These are phyloP conservation scores for Paramecium sonneborni DNA, from an alignment of 73 alveolate species.

Conservation along the genomic window DNA sequence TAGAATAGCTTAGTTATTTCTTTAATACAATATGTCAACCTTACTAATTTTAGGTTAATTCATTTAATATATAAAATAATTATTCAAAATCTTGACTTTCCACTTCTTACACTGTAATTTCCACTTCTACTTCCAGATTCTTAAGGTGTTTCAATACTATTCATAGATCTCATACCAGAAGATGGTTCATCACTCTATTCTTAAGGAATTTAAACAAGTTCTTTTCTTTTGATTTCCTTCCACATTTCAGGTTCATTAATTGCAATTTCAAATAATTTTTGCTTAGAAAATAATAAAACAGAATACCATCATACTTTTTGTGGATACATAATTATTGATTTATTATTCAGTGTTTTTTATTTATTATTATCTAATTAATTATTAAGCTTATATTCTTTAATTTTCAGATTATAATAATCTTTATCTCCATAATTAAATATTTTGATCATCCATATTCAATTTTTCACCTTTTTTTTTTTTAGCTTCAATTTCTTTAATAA, in stretches of 20 bases:
- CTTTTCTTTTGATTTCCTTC: conserved; percentile 59
- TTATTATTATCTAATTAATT: neutral
- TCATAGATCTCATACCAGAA: conserved; percentile 1
- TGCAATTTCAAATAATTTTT: conserved; percentile 61
- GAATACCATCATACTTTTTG: neutral
- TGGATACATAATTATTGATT: neutral
- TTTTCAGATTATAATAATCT: conserved; percentile 17
- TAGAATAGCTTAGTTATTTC: neutral
- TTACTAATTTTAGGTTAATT: neutral
- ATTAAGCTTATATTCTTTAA: neutral
- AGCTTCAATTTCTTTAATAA: conserved; percentile 36
- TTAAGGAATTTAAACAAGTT: conserved; percentile 5
- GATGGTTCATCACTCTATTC: conserved; percentile 33
- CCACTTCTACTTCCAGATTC: conserved; percentile 24
- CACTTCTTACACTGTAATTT: conserved; percentile 23
- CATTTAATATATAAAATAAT: neutral
- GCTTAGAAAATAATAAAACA: neutral
- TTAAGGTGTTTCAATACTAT: conserved; percentile 13
- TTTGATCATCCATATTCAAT: conserved; percentile 34
- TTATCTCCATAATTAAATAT: conserved; percentile 54
- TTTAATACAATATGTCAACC: neutral
- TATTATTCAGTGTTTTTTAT: neutral
- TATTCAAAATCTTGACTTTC: neutral
- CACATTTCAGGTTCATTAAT: conserved; percentile 64
- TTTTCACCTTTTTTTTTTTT: conserved; percentile 54